These are phyloP conservation scores for Radiomyces spectabilis DNA, from an alignment of 192 early-diverging fungal genomes.

Conservation along the genomic window DNA sequence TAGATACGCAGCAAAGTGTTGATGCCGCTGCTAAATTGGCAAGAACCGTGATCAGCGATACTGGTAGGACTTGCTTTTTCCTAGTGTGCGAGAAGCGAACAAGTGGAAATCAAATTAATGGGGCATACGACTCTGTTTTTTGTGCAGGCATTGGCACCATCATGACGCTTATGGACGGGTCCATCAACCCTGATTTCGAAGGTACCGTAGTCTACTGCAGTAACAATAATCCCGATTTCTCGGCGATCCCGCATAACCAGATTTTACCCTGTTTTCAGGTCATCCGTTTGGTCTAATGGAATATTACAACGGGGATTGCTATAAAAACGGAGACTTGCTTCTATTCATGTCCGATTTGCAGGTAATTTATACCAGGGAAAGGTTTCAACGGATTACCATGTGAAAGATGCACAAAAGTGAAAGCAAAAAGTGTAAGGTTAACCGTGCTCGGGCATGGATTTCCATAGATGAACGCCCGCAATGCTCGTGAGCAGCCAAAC, in stretches of 20 bases:
- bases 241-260: neutral
- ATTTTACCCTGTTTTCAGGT: constrained; percentile 8
- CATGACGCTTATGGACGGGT: neutral
- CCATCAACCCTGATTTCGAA: neutral
- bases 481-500: constrained; percentile 5
- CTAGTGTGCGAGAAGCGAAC: neutral
- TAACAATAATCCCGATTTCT: neutral
- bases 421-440: neutral
- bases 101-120: neutral
- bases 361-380: no score
- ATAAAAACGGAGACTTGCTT: constrained; percentile 29
- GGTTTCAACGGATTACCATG: no score
- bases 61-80: no score
- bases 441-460: neutral
- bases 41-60: neutral
- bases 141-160: constrained; percentile 1
- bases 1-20: no score
- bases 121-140: no score
- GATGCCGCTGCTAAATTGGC: neutral
- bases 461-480: constrained; percentile 15
- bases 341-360: constrained; percentile 37
- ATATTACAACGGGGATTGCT: constrained; percentile 40
- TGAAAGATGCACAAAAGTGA: no score
- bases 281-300: constrained; percentile 45
- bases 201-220: neutral